These are phyloP conservation scores for Sarcodon aspratus DNA, from an alignment of 768 basidiomycete species.

Conservation along the genomic window DNA sequence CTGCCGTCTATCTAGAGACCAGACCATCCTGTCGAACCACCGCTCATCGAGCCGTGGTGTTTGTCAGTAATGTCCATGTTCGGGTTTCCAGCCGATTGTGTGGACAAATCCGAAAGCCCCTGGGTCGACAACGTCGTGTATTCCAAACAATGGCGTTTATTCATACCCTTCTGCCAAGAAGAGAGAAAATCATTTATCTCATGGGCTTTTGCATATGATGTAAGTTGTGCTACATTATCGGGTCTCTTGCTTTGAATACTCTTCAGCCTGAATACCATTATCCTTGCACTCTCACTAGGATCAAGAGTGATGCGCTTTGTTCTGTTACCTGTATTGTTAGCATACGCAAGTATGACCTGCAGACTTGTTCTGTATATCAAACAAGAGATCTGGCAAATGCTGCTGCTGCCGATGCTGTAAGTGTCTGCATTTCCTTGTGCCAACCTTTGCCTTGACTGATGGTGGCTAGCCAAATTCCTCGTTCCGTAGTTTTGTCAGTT, in stretches of 20 bases:
- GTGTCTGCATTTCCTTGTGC: neutral
- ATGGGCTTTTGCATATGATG: constrained; percentile 11
- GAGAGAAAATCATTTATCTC: constrained; percentile 35
- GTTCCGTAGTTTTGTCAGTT: too few relatives aligned
- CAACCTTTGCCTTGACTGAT: constrained; percentile 4
- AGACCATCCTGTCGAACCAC: constrained; percentile 30
- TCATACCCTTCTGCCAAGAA: constrained; percentile 29
- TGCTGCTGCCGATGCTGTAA: constrained; percentile 9
- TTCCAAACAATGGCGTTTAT: constrained; percentile 39
- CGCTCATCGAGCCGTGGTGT: constrained; percentile 16
- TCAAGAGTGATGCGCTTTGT: constrained; percentile 1
- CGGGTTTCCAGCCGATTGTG: constrained; percentile 31
- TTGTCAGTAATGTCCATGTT: constrained; percentile 29
- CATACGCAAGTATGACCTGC: constrained; percentile 6
- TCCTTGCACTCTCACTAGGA: constrained; percentile 3
- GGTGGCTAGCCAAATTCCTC: too few relatives aligned
- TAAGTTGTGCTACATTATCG: constrained; percentile 3
- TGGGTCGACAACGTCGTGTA: constrained; percentile 49
- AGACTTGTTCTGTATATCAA: constrained; percentile 6
- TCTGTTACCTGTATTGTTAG: constrained; percentile 9
- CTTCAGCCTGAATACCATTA: constrained; percentile 6
- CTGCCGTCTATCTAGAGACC: constrained; percentile 42
- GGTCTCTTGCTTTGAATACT: neutral
- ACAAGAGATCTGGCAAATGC: constrained; percentile 1
- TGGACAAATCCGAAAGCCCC: constrained; percentile 29